Evolutionary conservation across 169 alveolate species (phyloP).

Genomic region (Plasmodium coatneyi): DNA sequence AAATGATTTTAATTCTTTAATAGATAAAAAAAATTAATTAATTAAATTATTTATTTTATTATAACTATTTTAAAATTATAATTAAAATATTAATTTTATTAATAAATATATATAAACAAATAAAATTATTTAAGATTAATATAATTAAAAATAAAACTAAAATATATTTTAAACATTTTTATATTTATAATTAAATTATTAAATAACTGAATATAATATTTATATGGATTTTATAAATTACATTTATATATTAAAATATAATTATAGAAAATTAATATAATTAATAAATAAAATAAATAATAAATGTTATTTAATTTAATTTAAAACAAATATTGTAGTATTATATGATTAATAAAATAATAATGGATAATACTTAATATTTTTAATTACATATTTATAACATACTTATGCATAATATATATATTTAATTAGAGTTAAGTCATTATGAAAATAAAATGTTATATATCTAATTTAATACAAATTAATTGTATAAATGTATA

Average conservation of each 20-base stretch:
- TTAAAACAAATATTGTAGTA: neutral
- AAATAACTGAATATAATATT: neutral
- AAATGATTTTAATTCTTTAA: too few relatives aligned
- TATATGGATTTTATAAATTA: neutral
- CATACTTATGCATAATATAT: neutral
- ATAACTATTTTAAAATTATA: neutral
- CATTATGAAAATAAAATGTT: neutral
- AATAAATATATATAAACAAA: neutral
- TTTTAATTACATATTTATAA: neutral
- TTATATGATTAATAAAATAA: neutral
- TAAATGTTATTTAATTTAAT: neutral
- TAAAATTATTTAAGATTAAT: neutral
- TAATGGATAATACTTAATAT: neutral
- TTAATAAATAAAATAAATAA: neutral
- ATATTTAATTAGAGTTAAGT: neutral
- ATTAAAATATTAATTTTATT: too few relatives aligned
- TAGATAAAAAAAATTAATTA: too few relatives aligned
- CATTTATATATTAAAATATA: neutral
- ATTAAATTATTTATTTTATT: too few relatives aligned
- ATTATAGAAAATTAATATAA: neutral
- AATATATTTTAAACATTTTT: neutral
- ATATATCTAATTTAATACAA: neutral
- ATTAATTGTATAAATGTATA: neutral
- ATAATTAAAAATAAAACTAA: neutral
- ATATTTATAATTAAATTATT: neutral